Conservation (phyloP, 2,329 filamentous ascomycete genomes). For the Blumeria graminis region DNA sequence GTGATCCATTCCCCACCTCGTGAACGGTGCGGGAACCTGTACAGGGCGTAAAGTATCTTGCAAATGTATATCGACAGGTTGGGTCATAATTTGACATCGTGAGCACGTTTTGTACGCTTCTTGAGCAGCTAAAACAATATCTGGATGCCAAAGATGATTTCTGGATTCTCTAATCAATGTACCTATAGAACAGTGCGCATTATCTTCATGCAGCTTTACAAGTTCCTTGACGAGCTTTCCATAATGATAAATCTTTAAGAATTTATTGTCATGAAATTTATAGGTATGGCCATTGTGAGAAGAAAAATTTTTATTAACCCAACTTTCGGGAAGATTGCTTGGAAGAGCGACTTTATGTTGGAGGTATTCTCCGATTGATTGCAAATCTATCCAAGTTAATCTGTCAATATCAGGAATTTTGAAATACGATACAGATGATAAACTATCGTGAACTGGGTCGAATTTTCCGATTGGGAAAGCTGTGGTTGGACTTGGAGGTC, state of each 20-base stretch:
- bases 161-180: neutral
- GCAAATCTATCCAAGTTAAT: neutral
- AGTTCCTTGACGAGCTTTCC: neutral
- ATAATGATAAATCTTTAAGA: neutral
- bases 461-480: neutral
- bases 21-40: neutral
- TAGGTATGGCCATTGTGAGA: neutral
- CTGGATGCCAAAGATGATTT: neutral
- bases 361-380: conserved; percentile 1
- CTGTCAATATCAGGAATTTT: neutral
- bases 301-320: neutral
- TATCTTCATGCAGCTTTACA: neutral
- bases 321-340: neutral
- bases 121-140: neutral
- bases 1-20: conserved; percentile 1
- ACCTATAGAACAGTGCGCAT: neutral
- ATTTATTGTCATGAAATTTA: neutral
- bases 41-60: neutral
- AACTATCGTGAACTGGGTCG: neutral
- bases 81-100: neutral
- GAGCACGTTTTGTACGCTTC: neutral
- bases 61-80: neutral
- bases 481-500: neutral
- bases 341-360: neutral
- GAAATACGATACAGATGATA: neutral